A percentile compares a stretch with the other conserved stretches of the same genome.
Conservation (phyloP, 2,329 filamentous ascomycete species). For the Penicillium sclerotiorum region DNA sequence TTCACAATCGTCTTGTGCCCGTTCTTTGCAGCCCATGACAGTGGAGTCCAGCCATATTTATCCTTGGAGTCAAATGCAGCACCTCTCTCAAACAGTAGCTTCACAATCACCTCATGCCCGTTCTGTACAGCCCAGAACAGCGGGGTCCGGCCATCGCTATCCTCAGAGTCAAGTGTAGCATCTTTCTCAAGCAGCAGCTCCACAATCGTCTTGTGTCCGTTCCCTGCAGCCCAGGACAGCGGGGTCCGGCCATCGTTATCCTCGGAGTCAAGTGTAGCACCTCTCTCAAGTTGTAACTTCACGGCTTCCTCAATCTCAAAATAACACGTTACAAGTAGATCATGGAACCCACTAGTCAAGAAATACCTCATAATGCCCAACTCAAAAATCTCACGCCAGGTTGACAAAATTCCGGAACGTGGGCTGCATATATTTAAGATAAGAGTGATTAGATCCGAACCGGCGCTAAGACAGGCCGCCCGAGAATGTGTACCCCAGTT, state of each 20-base stretch:
- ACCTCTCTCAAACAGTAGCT: constrained; percentile 2
- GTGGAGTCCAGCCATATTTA: background rate
- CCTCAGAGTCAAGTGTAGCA: constrained; percentile 1
- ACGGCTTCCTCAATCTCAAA: constrained; percentile 1
- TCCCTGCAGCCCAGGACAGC: constrained; percentile 7
- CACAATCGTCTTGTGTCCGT: constrained; percentile 3
- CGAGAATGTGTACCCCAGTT: background rate
- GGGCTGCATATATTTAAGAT: background rate
- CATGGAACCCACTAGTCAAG: background rate
- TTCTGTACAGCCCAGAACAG: constrained; percentile 2
- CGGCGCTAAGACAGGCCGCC: background rate
- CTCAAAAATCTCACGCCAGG: background rate
- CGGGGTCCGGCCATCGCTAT: constrained; percentile 5
- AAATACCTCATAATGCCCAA: too few species aligned
- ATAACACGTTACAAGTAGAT: background rate
- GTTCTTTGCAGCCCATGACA: constrained; percentile 3
- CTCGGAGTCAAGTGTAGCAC: constrained; percentile 3
- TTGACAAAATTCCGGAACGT: background rate
- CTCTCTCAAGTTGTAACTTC: constrained; percentile 6
- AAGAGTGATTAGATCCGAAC: background rate
- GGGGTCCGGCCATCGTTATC: constrained; percentile 7
- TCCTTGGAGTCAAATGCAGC: background rate
- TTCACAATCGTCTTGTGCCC: background rate
- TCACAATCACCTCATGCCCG: background rate
- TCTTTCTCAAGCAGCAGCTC: constrained; percentile 9